These are phyloP conservation scores for Hypericum androsaemum DNA, from an alignment of 345 rosid species.

Conservation along the genomic window DNA sequence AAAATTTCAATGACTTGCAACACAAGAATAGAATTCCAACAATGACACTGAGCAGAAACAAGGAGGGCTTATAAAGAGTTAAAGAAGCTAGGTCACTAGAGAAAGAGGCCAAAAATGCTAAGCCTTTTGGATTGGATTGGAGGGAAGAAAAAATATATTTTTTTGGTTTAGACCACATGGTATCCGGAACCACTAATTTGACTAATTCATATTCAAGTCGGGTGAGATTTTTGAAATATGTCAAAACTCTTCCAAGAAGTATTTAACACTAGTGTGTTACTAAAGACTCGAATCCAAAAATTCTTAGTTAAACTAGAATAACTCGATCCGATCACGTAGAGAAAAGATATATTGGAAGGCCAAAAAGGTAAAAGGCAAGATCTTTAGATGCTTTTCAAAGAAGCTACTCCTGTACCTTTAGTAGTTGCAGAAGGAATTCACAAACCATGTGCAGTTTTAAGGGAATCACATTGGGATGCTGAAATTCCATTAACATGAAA, in stretches of 20 bases:
- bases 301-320: too few relatives aligned
- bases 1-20: not conserved
- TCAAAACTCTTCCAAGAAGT: too few relatives aligned
- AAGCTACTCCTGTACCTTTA: conserved; percentile 24
- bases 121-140: not conserved
- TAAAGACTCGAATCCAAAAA: too few relatives aligned
- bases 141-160: conserved; percentile 10
- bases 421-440: conserved; percentile 10
- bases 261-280: too few relatives aligned
- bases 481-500: conserved; percentile 33
- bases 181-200: too few relatives aligned
- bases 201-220: too few relatives aligned
- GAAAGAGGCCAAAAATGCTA: not conserved
- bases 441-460: conserved; percentile 7
- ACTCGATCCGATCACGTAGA: too few relatives aligned
- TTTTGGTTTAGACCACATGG: too few relatives aligned
- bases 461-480: conserved; percentile 40
- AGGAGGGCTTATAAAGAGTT: not conserved
- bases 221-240: too few relatives aligned
- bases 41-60: not conserved
- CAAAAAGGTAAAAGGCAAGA: too few relatives aligned
- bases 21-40: not conserved
- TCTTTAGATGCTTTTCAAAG: conserved; percentile 11
- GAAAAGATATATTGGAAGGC: too few relatives aligned
- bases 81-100: not conserved